phyloP scores from a whole-genome alignment of 495 filamentous ascomycete genomes.

The Sordaria brevicollis region DNA sequence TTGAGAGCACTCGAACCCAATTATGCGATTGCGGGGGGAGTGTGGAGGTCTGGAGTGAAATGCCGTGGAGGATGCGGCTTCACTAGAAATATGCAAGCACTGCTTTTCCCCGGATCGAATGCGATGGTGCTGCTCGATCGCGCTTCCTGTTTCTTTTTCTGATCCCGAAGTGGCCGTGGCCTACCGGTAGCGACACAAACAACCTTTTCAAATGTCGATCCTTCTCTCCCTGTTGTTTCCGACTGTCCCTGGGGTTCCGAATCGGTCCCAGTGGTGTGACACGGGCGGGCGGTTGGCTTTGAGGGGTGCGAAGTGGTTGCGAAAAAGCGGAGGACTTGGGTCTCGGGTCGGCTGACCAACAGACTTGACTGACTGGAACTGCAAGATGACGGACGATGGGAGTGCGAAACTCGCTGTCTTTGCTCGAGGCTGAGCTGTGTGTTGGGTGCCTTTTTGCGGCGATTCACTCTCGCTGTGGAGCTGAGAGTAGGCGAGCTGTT shows the following conservation, averaged over 20 bases:
- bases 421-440: background rate
- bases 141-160: background rate
- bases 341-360: background rate
- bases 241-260: background rate
- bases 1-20: background rate
- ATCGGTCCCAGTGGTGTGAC: background rate
- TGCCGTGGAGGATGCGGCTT: slow-evolving; percentile 8
- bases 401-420: background rate
- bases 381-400: background rate
- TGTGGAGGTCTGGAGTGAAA: background rate
- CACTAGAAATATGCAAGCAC: slow-evolving; percentile 7
- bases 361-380: background rate
- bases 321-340: background rate
- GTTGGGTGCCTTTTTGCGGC: background rate
- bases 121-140: background rate
- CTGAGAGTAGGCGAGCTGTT: background rate
- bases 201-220: background rate
- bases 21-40: background rate
- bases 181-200: background rate
- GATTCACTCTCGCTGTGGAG: background rate
- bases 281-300: background rate
- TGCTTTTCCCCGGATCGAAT: background rate
- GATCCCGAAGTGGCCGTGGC: background rate
- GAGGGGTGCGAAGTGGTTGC: background rate
- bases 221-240: background rate